Evolutionary conservation across 371 early-diverging fungal genomes (phyloP), one percentile per base, ranked within the genome.

Genomic region (Mucor irregularis): DNA sequence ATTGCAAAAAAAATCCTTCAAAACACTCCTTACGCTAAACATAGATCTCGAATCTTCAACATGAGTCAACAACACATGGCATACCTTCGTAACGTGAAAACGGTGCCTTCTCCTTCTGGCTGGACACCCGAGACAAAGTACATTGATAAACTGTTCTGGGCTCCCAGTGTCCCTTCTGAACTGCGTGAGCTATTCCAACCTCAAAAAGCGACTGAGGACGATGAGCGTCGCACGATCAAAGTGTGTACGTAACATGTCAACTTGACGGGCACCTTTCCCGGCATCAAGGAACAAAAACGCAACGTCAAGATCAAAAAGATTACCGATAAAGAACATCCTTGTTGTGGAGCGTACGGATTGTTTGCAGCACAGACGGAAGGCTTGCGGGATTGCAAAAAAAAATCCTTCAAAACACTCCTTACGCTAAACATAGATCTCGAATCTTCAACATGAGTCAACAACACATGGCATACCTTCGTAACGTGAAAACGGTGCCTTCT

Each of bases 301-400:
- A 69, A 76, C 38, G 49, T 76, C 47, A 76, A 76, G 56, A 79
- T 79, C 33, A 69, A 66, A 38, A 63, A 64, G 31, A 65, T 79
- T 16, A 74, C 71, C 0, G 78, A 80, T 25, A 56, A 67, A 17
- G 49, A 30, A 0, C 81, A 81, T 28, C 81, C 81, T 5, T 78
- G 79, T 53, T 77, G 64, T 59, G 78, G 78, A 33, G 73, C 74
- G 0, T 77, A 74, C 58, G 81, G 81, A 2, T 48, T 81, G 10
- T 65, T 71, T 49, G 81, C 81, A 7, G 75, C 75, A 1, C 75
- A 74, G 19, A 76, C 69, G n/a, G n/a, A n/a, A n/a, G n/a, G n/a
- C n/a, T n/a, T n/a, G n/a, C n/a, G n/a, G n/a, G n/a, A n/a, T n/a
- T n/a, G n/a, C n/a, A n/a, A n/a, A n/a, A n/a, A n/a, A n/a, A n/a